Evolutionary conservation across 441 rosid species (phyloP).

Genomic region (Mallotus repandus): DNA sequence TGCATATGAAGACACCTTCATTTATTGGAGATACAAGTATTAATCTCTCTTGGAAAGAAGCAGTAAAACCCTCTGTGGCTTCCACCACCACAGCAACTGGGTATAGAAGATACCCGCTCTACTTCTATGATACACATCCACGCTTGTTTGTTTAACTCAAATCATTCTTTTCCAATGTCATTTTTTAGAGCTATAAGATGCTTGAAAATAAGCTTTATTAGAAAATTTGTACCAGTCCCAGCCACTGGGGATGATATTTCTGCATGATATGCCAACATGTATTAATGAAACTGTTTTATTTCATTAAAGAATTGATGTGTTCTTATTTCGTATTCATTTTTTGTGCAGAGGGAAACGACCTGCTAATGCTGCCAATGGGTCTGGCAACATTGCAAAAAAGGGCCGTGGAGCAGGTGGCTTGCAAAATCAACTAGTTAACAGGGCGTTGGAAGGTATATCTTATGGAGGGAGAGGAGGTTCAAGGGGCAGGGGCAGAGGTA

Average conservation of each 20-base stretch:
- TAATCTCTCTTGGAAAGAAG: constrained; percentile 95
- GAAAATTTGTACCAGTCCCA: neutral
- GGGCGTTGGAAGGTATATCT: constrained; percentile 88
- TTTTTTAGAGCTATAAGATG: neutral
- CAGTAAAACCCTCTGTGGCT: constrained; percentile 50
- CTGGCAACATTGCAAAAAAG: constrained; percentile 58
- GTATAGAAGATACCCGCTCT: constrained; percentile 34
- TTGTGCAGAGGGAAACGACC: constrained; percentile 74
- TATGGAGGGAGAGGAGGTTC: constrained; percentile 59
- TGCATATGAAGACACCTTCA: constrained; percentile 84
- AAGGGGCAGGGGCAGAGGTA: constrained; percentile 64
- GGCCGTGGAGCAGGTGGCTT: constrained; percentile 71
- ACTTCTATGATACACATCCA: neutral
- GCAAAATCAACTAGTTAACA: constrained; percentile 82
- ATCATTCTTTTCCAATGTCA: neutral
- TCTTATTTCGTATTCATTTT: neutral
- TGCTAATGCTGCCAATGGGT: constrained; percentile 54
- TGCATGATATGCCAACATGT: neutral
- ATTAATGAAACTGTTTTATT: neutral
- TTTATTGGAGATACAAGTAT: constrained; percentile 86
- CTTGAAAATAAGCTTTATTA: neutral
- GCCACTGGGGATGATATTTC: neutral
- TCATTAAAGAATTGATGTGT: neutral
- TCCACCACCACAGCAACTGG: constrained; percentile 51
- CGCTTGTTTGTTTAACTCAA: neutral